Percentiles rank a stretch among this genome's conserved stretches.
Conservation (phyloP, 768 basidiomycete species). For the Clavaria fumosa region DNA sequence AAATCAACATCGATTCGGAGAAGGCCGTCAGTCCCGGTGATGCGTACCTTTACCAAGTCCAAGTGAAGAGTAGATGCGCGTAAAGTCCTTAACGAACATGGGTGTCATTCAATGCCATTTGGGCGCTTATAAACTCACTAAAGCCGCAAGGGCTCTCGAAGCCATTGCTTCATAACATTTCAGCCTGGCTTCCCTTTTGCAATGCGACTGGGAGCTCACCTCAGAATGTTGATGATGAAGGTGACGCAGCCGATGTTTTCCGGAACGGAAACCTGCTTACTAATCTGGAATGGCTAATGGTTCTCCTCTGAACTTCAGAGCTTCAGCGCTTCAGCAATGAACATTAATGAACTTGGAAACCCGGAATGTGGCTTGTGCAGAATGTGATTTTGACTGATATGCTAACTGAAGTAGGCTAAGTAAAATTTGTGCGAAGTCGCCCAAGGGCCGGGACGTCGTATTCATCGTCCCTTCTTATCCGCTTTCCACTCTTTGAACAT, state of each 20-base stretch:
- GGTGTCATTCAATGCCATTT: not conserved
- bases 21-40: not conserved
- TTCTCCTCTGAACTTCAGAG: too few species aligned
- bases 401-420: not conserved
- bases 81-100: conserved; percentile 45
- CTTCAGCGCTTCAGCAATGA: too few species aligned
- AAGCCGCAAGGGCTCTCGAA: conserved; percentile 9
- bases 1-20: conserved; percentile 3
- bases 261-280: too few species aligned
- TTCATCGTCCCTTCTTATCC: conserved; percentile 60
- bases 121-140: conserved; percentile 5
- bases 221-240: too few species aligned
- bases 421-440: not conserved
- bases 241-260: too few species aligned
- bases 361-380: too few species aligned
- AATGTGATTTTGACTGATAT: not conserved
- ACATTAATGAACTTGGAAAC: too few species aligned
- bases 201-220: too few species aligned
- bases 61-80: conserved; percentile 68
- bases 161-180: too few species aligned
- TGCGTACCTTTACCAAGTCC: conserved; percentile 75
- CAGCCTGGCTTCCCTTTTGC: too few species aligned
- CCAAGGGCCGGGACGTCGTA: conserved; percentile 3
- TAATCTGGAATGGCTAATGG: too few species aligned
- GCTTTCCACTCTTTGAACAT: conserved; percentile 89